A percentile compares a stretch with the other conserved stretches of the same genome.
Conservation (phyloP, 768 basidiomycete genomes). For the Mrakia gelida region DNA sequence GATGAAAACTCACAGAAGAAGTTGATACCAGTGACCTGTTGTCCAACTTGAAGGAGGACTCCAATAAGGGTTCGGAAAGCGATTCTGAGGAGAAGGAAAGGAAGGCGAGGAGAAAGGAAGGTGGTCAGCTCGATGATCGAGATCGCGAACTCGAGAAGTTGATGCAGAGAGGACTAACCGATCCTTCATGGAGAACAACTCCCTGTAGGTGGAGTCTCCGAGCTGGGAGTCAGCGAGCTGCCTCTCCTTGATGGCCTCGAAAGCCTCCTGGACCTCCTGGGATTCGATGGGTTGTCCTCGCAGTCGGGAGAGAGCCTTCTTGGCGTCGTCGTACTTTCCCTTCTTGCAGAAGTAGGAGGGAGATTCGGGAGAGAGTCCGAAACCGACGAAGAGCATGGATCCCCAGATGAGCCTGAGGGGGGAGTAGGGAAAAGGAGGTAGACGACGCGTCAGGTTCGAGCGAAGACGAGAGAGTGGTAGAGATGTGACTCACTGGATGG, state of each 20-base stretch:
- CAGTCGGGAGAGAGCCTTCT: slow-evolving; percentile 27
- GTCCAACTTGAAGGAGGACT: slow-evolving; percentile 28
- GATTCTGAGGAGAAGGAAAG: slow-evolving; percentile 16
- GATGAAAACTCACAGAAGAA: slow-evolving; percentile 3
- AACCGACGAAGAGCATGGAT: slow-evolving; percentile 28
- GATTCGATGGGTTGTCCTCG: slow-evolving; percentile 21
- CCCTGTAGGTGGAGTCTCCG: slow-evolving; percentile 30
- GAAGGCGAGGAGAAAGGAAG: not conserved
- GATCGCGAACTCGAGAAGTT: not conserved
- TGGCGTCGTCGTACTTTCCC: slow-evolving; percentile 29
- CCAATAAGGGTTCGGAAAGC: slow-evolving; percentile 29
- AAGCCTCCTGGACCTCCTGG: slow-evolving; percentile 13
- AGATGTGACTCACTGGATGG: slow-evolving; percentile 15
- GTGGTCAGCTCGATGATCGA: too few species aligned
- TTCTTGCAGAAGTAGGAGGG: slow-evolving; percentile 27
- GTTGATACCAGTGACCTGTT: slow-evolving; percentile 18
- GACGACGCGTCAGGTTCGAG: not conserved
- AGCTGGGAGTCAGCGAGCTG: slow-evolving; percentile 21
- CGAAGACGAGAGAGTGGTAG: not conserved
- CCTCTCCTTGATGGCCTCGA: slow-evolving; percentile 24
- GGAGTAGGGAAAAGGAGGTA: not conserved
- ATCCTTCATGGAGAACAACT: slow-evolving; percentile 29
- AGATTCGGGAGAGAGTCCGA: slow-evolving; percentile 32
- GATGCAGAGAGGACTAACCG: not conserved
- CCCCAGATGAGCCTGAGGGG: slow-evolving; percentile 22